Evolutionary conservation across 2,329 filamentous ascomycete genomes (phyloP).

Genomic region (Sporothrix curviconia): DNA sequence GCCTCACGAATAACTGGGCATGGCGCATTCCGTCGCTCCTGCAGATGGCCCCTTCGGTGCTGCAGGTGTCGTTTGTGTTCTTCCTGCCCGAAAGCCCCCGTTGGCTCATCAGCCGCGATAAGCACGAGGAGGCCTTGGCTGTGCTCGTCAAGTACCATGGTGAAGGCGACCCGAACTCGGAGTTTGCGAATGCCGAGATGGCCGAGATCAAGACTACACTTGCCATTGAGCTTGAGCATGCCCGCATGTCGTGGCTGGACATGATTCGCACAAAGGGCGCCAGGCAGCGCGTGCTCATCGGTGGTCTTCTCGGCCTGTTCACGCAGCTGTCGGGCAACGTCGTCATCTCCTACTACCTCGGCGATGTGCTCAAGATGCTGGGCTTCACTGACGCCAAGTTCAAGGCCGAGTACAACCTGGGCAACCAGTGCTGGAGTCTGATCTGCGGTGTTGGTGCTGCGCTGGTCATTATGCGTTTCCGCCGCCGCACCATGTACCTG

Average conservation of each 20-base stretch:
- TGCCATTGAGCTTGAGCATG: constrained; percentile 41
- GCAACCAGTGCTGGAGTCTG: constrained; percentile 19
- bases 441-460: not conserved
- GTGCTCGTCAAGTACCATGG: constrained; percentile 29
- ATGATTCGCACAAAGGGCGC: constrained; percentile 11
- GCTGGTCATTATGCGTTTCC: constrained; percentile 38
- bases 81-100: constrained; percentile 11
- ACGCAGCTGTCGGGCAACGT: constrained; percentile 18
- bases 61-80: constrained; percentile 9
- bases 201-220: constrained; percentile 39
- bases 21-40: constrained; percentile 56
- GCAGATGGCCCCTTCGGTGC: constrained; percentile 35
- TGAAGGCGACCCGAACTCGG: constrained; percentile 26
- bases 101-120: constrained; percentile 18
- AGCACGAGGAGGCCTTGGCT: constrained; percentile 20
- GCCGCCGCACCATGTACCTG: constrained; percentile 44
- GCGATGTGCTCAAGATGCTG: constrained; percentile 26
- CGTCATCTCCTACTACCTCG: constrained; percentile 30
- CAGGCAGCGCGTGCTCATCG: constrained; percentile 12
- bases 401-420: constrained; percentile 19
- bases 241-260: constrained; percentile 31
- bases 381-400: constrained; percentile 23
- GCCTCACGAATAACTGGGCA: constrained; percentile 36
- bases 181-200: constrained; percentile 35
- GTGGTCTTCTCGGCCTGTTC: constrained; percentile 2